Percentiles rank a stretch among this genome's conserved stretches.
These are phyloP conservation scores for Colletotrichum navitas DNA, from an alignment of 2,329 filamentous ascomycete genomes.

Conservation along the genomic window DNA sequence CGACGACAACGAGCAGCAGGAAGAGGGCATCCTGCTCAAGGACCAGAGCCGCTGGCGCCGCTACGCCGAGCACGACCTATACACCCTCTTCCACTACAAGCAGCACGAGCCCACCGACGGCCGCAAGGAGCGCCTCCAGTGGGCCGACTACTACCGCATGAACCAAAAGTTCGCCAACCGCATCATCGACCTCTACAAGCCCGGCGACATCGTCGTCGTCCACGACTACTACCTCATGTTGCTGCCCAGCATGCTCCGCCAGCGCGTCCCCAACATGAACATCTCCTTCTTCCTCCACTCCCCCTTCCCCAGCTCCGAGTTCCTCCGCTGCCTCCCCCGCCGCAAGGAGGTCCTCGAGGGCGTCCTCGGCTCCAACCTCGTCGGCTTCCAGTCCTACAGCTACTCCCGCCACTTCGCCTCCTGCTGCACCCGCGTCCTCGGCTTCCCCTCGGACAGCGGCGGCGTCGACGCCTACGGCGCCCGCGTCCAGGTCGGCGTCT, in stretches of 20 bases:
- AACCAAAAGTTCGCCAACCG: conserved; percentile 93
- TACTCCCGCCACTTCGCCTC: conserved; percentile 96
- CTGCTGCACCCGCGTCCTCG: conserved; percentile 90
- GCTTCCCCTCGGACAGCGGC: conserved; percentile 87
- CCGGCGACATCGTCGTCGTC: conserved; percentile 91
- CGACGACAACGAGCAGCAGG: conserved; percentile 76
- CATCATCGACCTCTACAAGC: conserved; percentile 89
- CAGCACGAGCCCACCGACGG: conserved; percentile 92
- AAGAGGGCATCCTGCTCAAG: conserved; percentile 79
- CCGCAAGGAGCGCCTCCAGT: conserved; percentile 82
- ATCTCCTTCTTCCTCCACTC: conserved; percentile 95
- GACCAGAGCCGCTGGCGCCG: conserved; percentile 89
- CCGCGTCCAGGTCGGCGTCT: conserved; percentile 91
- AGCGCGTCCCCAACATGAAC: conserved; percentile 88
- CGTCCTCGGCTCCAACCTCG: conserved; percentile 89
- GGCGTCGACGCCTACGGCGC: conserved; percentile 91
- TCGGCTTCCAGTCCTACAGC: conserved; percentile 95
- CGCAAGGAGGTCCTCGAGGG: conserved; percentile 93
- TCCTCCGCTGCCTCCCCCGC: conserved; percentile 87
- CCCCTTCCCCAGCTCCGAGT: conserved; percentile 96
- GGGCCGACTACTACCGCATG: conserved; percentile 93
- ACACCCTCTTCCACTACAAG: conserved; percentile 96
- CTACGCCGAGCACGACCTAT: conserved; percentile 92
- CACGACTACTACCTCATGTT: conserved; percentile 96
- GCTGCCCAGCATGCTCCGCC: conserved; percentile 87